Conservation (phyloP, 805 yeast species). For the Candida pseudofarinosa region DNA sequence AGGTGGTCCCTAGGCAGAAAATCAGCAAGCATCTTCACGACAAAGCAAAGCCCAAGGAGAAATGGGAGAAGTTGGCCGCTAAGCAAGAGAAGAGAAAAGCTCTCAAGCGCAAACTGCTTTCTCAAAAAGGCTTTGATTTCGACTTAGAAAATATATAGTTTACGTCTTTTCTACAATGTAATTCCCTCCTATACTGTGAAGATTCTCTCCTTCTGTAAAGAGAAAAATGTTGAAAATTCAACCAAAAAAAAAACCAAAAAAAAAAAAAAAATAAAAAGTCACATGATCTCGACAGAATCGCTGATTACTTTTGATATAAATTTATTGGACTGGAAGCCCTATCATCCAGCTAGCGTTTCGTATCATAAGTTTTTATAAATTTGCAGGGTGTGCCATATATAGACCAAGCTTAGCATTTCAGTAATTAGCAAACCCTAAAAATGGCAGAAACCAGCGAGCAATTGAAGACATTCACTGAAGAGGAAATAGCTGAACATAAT, state of each 20-base stretch:
- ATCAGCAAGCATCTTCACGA: conserved; percentile 53
- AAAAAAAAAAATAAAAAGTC: background rate
- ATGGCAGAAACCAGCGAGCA: conserved; percentile 1
- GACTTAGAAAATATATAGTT: conserved; percentile 21
- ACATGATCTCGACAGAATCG: background rate
- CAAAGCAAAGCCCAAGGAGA: conserved; percentile 50
- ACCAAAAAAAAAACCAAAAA: background rate
- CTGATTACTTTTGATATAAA: conserved; percentile 1
- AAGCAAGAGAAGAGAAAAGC: conserved; percentile 40
- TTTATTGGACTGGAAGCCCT: background rate
- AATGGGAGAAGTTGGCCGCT: conserved; percentile 52
- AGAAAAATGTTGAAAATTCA: background rate
- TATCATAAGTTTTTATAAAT: background rate
- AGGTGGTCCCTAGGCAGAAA: conserved; percentile 56
- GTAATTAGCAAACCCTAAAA: background rate
- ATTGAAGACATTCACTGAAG: conserved; percentile 42
- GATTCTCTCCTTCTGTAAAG: no score
- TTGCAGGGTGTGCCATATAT: background rate
- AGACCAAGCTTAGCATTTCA: background rate
- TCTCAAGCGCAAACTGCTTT: conserved; percentile 47
- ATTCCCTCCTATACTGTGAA: conserved; percentile 3
- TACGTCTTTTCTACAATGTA: conserved; percentile 4
- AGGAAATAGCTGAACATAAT: conserved; percentile 42
- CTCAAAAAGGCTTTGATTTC: conserved; percentile 56
- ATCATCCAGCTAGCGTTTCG: background rate